Evolutionary conservation across 2,329 filamentous ascomycete species (phyloP), one percentile per base, ranked within the genome.

Genomic region (Xylaria sp.): DNA sequence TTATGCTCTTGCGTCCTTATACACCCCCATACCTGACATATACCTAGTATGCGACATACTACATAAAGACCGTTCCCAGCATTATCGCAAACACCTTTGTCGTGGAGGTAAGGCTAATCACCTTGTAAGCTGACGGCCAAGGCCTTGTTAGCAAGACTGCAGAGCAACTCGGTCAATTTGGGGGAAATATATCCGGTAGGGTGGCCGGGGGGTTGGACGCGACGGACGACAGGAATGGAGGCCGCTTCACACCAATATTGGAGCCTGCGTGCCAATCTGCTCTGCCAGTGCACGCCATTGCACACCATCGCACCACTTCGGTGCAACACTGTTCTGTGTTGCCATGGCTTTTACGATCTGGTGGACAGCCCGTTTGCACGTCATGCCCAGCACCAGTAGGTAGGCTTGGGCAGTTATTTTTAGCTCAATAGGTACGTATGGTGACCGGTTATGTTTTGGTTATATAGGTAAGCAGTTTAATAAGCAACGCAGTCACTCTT

Each of bases 201-300:
- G 49, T 58, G 42, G 55, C 49, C 53, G 48, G 56, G 45, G 48
- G 56, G 49, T 55, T 53, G 26, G 26, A 58, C 61, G 58, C 54
- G 54, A 59, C 51, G 50, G 60, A 55, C 52, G 51, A 50, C 42
- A 50, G 52, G 54, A 54, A 58, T 54, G 55, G 46, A 55, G 53
- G 52, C 40, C 53, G 52, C 49, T 57, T 57, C 54, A 54, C 50
- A 57, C 34, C 34, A 48, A 29, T 48, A 26, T 39, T 22, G 50
- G 56, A 55, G 57, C 50, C 21, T 56, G 52, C 54, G 53, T 50
- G 41, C 55, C 49, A 56, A 42, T 16, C 5, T 22, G 40, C 11
- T 13, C 29, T 34, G 29, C 6, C 29, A 13, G 9, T 34, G 40
- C 40, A n/a, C n/a, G n/a, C n/a, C n/a, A n/a, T n/a, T n/a, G n/a